Base-by-base conservation (phyloP, 2,329 filamentous ascomycete genomes). In the Corinectria fuckeliana region DNA sequence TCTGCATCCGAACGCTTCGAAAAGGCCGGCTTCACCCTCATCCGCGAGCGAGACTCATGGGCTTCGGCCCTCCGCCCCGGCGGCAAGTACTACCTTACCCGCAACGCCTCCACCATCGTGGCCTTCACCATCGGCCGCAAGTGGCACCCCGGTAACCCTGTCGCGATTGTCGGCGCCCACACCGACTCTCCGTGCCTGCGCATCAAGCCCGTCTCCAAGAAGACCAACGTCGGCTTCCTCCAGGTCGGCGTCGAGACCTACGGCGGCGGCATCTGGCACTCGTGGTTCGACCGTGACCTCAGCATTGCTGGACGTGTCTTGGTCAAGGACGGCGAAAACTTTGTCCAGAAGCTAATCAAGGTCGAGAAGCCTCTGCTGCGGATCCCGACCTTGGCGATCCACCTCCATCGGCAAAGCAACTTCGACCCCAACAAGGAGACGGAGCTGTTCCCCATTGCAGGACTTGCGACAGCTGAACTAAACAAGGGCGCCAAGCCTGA, bases 391-490 rank as follows among this genome's bases (percentile, higher is more conserved):
- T 82, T 99, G 64, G 95, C 95, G 30, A 96, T 98, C 66, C 95
- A 99, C 77, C 86, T 99, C 58, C 90, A 97, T 72, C 90, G 94
- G 55, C 88, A 91, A 69, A 85, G 91, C 70, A 91, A 84, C 63
- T 99, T 99, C 72, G 84, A 92, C 56, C 96, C 96, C 73, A 99
- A 98, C 83, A 98, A 97, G 81, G 95, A 99, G 81, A 92, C 90
- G 21, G 94, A 99, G 76, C 81, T 99, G 21, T 96, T 97, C 72
- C 95, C 95, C 5, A 97, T 99, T 71, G 88, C 91, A 20, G 95
- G 95, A 5, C 83, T 99, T 54, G 90, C 92, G 2, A 88, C 91
- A 50, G 91, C 92, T 2, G 93, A 97, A 80, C 84, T 99, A 58
- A 97, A 97, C 80, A 85, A 91, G 66, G 85, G 87, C 21, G 85